Evolutionary conservation across 441 rosid genomes (phyloP).

Genomic region (Syzygium syzygioides): DNA sequence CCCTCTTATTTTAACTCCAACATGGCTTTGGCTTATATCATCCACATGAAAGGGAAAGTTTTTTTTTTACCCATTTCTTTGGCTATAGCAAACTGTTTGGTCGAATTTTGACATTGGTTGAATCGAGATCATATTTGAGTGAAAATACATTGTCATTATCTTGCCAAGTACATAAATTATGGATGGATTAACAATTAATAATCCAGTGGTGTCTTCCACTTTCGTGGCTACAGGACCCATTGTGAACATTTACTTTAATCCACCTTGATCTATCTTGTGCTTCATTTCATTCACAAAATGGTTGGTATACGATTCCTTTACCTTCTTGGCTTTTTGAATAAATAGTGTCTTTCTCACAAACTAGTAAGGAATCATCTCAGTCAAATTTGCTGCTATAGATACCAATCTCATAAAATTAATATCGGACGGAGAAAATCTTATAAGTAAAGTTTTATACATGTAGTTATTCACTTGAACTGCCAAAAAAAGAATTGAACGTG

Average conservation of each 20-base stretch:
- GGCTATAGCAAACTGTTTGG: not conserved
- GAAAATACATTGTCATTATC: not conserved
- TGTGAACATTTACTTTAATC: not conserved
- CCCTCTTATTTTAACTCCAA: not conserved
- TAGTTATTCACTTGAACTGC: not conserved
- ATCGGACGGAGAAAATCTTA: not conserved
- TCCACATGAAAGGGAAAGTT: not conserved
- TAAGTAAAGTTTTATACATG: not conserved
- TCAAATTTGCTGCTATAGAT: not conserved
- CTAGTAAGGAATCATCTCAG: not conserved
- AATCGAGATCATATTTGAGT: not conserved
- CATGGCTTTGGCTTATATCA: not conserved
- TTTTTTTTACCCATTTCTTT: not conserved
- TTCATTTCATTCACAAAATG: not conserved
- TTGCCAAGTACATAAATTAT: not conserved
- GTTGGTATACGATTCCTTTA: not conserved
- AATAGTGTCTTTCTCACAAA: not conserved
- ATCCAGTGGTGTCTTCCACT: not conserved
- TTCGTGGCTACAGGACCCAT: not conserved
- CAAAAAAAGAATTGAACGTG: not conserved
- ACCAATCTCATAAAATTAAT: not conserved
- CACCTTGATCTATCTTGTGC: not conserved
- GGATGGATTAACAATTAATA: too few relatives aligned
- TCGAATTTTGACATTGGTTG: not conserved
- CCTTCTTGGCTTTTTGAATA: fast-evolving